Conservation (phyloP, 371 early-diverging fungal species). For the Zopfochytrium polystomum region DNA sequence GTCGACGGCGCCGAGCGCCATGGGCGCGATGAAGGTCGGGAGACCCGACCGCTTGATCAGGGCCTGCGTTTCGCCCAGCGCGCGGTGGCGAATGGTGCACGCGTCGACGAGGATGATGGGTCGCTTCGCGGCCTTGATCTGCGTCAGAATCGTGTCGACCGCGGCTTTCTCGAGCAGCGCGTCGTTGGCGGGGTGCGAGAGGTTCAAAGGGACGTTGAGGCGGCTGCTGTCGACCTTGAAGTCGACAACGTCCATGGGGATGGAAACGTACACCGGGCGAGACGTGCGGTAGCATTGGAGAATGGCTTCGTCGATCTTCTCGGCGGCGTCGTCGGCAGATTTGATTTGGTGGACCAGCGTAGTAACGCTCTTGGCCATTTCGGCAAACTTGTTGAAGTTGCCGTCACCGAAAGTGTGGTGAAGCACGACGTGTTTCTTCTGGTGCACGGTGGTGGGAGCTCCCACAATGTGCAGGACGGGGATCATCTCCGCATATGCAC, state of each 20-base stretch:
- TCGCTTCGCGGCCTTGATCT: conserved; percentile 34
- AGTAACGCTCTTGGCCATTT: conserved; percentile 41
- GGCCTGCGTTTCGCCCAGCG: conserved; percentile 29
- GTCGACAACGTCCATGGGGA: conserved; percentile 48
- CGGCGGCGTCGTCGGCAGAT: conserved; percentile 32
- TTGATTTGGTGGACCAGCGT: conserved; percentile 38
- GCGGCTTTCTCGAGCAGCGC: neutral
- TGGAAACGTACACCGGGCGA: conserved; percentile 45
- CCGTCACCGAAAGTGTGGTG: conserved; percentile 60
- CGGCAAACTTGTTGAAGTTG: conserved; percentile 44
- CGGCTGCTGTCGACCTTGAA: conserved; percentile 23
- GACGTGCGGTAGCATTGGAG: conserved; percentile 12
- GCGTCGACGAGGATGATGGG: conserved; percentile 49
- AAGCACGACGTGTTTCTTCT: conserved; percentile 37
- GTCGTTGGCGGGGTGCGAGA: neutral
- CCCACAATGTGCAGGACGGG: conserved; percentile 59
- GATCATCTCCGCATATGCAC: conserved; percentile 55
- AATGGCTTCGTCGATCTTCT: conserved; percentile 46
- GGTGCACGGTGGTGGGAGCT: conserved; percentile 39
- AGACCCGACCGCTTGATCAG: conserved; percentile 41
- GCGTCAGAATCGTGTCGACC: conserved; percentile 24
- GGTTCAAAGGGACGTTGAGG: neutral
- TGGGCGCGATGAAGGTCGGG: conserved; percentile 44
- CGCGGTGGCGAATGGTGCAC: conserved; percentile 40
- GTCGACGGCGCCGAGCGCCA: conserved; percentile 48